phyloP scores from a whole-genome alignment of 257 asterid species.

The Petunia axillaris region DNA sequence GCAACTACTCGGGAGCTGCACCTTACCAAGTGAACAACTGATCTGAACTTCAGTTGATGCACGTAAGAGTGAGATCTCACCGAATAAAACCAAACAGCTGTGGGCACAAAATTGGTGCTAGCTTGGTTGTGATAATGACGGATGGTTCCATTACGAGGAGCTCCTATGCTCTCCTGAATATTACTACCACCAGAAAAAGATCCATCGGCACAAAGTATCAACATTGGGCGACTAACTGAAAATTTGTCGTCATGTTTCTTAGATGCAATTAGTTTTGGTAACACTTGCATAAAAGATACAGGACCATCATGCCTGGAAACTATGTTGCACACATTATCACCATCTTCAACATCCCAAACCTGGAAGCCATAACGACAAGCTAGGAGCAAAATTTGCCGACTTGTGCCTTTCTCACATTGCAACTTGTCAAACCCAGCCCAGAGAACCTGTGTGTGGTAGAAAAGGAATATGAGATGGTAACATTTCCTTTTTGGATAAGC shows the following conservation, averaged over 20 bases:
- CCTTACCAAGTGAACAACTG: constrained; percentile 78
- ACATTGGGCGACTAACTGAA: constrained; percentile 71
- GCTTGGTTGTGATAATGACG: constrained; percentile 50
- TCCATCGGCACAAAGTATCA: constrained; percentile 79
- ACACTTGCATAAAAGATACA: constrained; percentile 76
- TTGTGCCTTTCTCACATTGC: constrained; percentile 45
- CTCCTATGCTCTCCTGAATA: constrained; percentile 46
- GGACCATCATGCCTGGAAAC: constrained; percentile 91
- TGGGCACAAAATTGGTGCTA: constrained; percentile 54
- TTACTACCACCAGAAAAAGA: constrained; percentile 65
- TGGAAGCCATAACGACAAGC: constrained; percentile 81
- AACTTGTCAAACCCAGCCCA: constrained; percentile 79
- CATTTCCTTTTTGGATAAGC: not conserved
- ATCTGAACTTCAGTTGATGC: constrained; percentile 77
- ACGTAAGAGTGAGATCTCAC: constrained; percentile 78
- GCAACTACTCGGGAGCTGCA: constrained; percentile 84
- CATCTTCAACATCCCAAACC: constrained; percentile 94
- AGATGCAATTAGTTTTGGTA: constrained; percentile 63
- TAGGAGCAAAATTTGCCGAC: constrained; percentile 58
- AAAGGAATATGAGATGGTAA: constrained; percentile 22
- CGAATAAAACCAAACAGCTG: constrained; percentile 91
- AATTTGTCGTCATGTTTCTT: constrained; percentile 60
- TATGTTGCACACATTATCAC: constrained; percentile 72
- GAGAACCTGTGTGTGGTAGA: constrained; percentile 55
- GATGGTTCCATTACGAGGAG: constrained; percentile 48